Base-by-base conservation (phyloP, 768 basidiomycete genomes). In the Lactifluus hygrophoroides region DNA sequence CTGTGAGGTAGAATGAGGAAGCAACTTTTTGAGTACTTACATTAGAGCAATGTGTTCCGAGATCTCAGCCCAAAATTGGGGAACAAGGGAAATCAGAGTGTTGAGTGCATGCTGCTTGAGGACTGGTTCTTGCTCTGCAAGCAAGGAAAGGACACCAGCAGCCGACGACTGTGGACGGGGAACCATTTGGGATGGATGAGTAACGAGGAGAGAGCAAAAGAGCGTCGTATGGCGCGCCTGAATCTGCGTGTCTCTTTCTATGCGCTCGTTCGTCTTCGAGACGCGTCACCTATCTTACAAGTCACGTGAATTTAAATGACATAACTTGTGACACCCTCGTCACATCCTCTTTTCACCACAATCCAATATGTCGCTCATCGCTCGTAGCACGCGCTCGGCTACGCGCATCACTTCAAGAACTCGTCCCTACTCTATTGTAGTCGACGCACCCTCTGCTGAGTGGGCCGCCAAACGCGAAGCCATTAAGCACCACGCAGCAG, bases 41-140 rank as follows among this genome's bases (percentile, higher is more conserved):
- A 98, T 93, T 58, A 84, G 75, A 34, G 88, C 81, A 66, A 97
- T 86, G 69, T 90, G 84, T 72, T 99, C 96, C 65, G 92, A 94
- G 67, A 98, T 95, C 78, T 99, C 96, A 47, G 95, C 88, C 96
- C 96, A 99, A 73, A 97, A 98, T 66, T 90, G 86, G 38, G 94
- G 84, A 7, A 98, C 92, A 45, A 97, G 81, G 16, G 81, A 75
- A 67, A 84, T 88, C 53, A 99, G 79, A 45, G 86, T 80, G 50
- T 82, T 82, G 66, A 99, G 83, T 23, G 96, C 96, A 77, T 96
- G 89, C 66, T 90, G 84, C 69, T 94, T 91, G 70, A 98, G 86
- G 42, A 87, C 75, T 27, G 84, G 78, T 64, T 94, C 90, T 54
- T 88, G 88, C 72, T 99, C 96, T 40, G 85, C 82, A 16, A 99